Conservation (phyloP, 352 stramenopile genomes). For the Globisporangium cederbergense region DNA sequence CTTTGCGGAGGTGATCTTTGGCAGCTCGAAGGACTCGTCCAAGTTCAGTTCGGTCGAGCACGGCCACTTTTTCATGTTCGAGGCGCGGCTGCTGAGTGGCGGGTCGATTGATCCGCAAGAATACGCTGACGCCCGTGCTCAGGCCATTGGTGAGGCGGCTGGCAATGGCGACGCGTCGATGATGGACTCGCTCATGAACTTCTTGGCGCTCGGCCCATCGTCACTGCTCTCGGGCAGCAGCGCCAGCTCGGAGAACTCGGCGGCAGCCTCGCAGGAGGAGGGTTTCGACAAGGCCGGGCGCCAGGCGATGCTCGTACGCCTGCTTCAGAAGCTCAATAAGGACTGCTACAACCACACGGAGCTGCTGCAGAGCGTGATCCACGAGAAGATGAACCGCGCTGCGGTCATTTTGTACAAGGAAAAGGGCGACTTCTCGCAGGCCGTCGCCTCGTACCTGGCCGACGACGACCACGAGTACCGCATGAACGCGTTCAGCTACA, state of each 20-base stretch:
- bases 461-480: conserved; percentile 80
- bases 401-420: conserved; percentile 84
- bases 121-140: conserved; percentile 67
- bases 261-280: conserved; percentile 70
- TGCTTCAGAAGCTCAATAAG: conserved; percentile 83
- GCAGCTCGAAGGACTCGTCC: conserved; percentile 26
- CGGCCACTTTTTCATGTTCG: conserved; percentile 89
- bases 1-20: conserved; percentile 81
- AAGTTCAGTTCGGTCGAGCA: conserved; percentile 81
- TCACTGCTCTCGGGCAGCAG: conserved; percentile 49
- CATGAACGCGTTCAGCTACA: conserved; percentile 85
- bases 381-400: conserved; percentile 80
- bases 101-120: conserved; percentile 79
- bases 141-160: conserved; percentile 45
- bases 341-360: conserved; percentile 76
- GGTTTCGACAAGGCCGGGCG: conserved; percentile 80
- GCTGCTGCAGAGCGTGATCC: conserved; percentile 65
- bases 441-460: conserved; percentile 77
- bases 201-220: conserved; percentile 71
- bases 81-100: conserved; percentile 79
- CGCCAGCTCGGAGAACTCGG: conserved; percentile 14
- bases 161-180: conserved; percentile 46
- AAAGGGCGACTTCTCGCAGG: conserved; percentile 61
- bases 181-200: conserved; percentile 89
- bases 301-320: conserved; percentile 79